Conservation (phyloP, 495 filamentous ascomycete species). For the Penicillium paradoxum region DNA sequence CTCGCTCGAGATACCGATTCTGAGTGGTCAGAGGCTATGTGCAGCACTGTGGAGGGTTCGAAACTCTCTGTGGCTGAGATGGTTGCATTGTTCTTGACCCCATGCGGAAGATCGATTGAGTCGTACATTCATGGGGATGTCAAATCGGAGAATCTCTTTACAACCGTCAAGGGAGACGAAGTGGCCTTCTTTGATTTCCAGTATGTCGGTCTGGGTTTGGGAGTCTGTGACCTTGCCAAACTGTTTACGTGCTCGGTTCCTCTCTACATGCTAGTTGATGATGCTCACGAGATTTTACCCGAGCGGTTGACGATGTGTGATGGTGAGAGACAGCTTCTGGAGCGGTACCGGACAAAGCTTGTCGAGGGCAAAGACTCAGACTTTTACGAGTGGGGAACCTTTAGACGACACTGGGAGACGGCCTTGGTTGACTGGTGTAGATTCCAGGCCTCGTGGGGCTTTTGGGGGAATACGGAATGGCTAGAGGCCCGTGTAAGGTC, state of each 20-base stretch:
- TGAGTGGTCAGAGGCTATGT: constrained; percentile 31
- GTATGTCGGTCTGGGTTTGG: constrained; percentile 35
- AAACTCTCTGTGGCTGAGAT: constrained; percentile 28
- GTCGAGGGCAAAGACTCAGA: constrained; percentile 9
- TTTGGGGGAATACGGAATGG: constrained; percentile 42
- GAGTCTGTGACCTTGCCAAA: constrained; percentile 39
- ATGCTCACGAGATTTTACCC: constrained; percentile 19
- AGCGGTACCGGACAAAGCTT: constrained; percentile 21
- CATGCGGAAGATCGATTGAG: constrained; percentile 26
- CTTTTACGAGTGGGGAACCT: constrained; percentile 26
- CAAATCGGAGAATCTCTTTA: constrained; percentile 44
- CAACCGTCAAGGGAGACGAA: constrained; percentile 19
- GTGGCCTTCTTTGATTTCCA: constrained; percentile 42
- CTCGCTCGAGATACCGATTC: constrained; percentile 24
- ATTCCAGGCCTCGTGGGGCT: constrained; percentile 42
- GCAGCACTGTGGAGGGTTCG: constrained; percentile 5
- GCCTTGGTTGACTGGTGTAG: constrained; percentile 40
- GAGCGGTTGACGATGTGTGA: constrained; percentile 26
- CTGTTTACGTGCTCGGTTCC: constrained; percentile 40
- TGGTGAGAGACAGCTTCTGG: constrained; percentile 26
- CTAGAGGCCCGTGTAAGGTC: constrained; percentile 35
- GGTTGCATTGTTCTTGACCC: constrained; percentile 26
- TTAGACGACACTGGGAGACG: constrained; percentile 36
- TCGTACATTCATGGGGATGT: constrained; percentile 41
- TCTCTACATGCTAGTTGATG: constrained; percentile 25